Percentiles rank a stretch among this genome's conserved stretches.
Evolutionary conservation across 2,329 filamentous ascomycete genomes (phyloP).

Genomic region (Amphichorda felina): DNA sequence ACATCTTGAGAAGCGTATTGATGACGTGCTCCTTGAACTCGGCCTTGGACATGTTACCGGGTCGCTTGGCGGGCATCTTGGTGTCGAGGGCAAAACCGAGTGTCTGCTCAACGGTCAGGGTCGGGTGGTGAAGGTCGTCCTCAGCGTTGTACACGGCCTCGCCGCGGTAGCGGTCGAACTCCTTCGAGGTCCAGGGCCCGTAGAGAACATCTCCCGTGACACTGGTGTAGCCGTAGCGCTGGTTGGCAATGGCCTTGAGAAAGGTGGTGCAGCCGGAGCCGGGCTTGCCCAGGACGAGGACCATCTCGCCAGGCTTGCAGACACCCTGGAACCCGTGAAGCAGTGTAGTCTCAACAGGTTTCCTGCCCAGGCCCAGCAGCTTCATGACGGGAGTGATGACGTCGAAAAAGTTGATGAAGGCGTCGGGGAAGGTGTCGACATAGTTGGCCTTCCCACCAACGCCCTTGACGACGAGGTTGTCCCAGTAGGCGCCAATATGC

Average conservation of each 20-base stretch:
- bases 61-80: conserved; percentile 72
- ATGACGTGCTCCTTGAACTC: conserved; percentile 71
- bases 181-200: conserved; percentile 58
- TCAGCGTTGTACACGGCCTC: conserved; percentile 73
- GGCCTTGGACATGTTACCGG: conserved; percentile 56
- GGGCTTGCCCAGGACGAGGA: conserved; percentile 68
- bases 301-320: conserved; percentile 76
- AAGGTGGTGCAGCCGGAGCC: conserved; percentile 63
- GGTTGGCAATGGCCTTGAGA: conserved; percentile 56
- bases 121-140: conserved; percentile 75
- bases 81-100: conserved; percentile 75
- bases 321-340: conserved; percentile 61
- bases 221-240: conserved; percentile 42
- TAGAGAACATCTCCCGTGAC: conserved; percentile 62
- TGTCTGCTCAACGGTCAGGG: conserved; percentile 78
- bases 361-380: conserved; percentile 53
- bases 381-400: conserved; percentile 51
- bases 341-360: conserved; percentile 61
- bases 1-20: conserved; percentile 71
- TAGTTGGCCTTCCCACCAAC: conserved; percentile 64
- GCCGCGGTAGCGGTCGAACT: conserved; percentile 66
- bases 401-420: conserved; percentile 67
- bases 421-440: conserved; percentile 64
- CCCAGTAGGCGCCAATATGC: conserved; percentile 70
- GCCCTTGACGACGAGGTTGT: conserved; percentile 64